Base-by-base conservation (phyloP, 2,329 filamentous ascomycete genomes). In the Claviceps monticola region DNA sequence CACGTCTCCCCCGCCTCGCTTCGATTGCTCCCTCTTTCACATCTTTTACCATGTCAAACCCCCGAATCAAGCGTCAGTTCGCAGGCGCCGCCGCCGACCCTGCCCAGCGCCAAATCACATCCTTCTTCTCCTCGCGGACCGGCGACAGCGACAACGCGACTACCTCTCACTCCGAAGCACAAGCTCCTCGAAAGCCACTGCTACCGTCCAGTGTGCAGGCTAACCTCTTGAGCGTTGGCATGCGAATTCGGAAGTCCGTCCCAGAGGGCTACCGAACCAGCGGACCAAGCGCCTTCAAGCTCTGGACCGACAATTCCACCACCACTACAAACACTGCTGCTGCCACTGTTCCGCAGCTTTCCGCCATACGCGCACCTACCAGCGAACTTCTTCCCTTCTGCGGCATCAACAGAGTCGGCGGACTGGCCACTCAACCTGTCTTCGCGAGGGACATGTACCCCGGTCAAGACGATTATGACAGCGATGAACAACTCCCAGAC, bases 181-280 rank as follows among this genome's bases (percentile, higher is more conserved):
- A 51, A 26, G 17, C 46, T 23, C 49, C 60, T 16, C 57, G 59
- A 14, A 68, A 71, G 16, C 79, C 80, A 3, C 60, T 65, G 4
- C 72, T 90, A 14, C 82, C 87, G 1, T 67, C 75, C 23, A 74
- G 74, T 7, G 75, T 94, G 36, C 88, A 95, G 67, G 77, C 89
- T 38, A 86, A 86, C 56, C 82, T 97, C n/a, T 74, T 96, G 43
- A 87, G 78, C 60, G 91, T 97, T 57, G 91, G 91, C 61, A 96
- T 96, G 89, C 84, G 91, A 23, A 78, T 97, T 49, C 85, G 91
- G 64, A 97, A 97, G 71, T 86, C 86, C 11, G 86, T 97, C 7
- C 85, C 88, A 0, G 90, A 96, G 65, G 91, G 91, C 54, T 96
- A 96, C 76, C 94, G 95, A 72, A 95, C 87, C 1, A 66, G 64